Base-by-base conservation (phyloP, 2,329 filamentous ascomycete species). In the Ambrosiella xylebori region DNA sequence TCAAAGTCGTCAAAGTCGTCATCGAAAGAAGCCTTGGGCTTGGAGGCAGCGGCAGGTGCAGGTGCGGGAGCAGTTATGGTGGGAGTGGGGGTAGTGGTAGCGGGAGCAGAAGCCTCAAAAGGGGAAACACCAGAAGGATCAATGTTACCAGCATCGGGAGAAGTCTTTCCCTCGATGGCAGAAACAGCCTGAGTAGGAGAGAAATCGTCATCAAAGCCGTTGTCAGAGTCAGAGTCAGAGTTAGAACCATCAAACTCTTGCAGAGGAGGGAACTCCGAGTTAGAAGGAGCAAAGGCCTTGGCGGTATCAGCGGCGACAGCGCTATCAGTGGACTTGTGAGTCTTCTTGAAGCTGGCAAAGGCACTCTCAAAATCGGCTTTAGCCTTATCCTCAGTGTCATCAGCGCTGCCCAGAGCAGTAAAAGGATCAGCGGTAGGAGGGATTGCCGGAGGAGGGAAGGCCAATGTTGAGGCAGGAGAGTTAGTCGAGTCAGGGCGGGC, bases 151-250 rank as follows among this genome's bases (percentile, higher is more conserved):
- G 37, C 57, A 40, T 17, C 47, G 61, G 64, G 15, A 3, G 65
- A 61, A 40, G 52, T 11, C 3, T 1, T 11, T 36, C 35, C 17
- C 37, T 64, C 64, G 17, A 69, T 64, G 64, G 65, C 68, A 61
- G 63, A 62, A 56, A 64, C 61, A 37, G 62, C 62, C 45, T 75
- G 73, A 3, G 77, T 77, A 12, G 86, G 81, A 0, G 86, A 84
- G 67, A 97, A 97, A 68, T 96, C 85, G 66, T 98, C 93, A 54
- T 94, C 91, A 66, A 97, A 97, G 0, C 90, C 88, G 54, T 80
- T 79, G 53, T 88, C 86, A 61, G 81, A 86, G 57, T 82, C 84
- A 37, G 84, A 85, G 60, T 94, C 88, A 19, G 19, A 19, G 19
- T 19, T 37, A 17, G 87, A 85, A 27, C 91, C 87, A 61, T 86